These are phyloP conservation scores for Penicillium lagena DNA, from an alignment of 495 filamentous ascomycete species.

Conservation along the genomic window DNA sequence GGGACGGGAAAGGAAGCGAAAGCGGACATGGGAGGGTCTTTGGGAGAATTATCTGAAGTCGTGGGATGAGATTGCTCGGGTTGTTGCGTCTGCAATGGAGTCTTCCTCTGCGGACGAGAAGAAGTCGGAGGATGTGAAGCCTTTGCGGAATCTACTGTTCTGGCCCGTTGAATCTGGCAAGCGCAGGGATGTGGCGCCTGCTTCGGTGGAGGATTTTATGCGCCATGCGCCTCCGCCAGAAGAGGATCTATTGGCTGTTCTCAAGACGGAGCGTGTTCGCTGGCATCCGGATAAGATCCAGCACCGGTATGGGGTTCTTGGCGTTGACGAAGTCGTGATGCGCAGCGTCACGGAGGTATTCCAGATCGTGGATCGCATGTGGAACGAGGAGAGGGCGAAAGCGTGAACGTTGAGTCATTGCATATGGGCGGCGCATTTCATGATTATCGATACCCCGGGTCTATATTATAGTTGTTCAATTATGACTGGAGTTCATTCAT, in stretches of 20 bases:
- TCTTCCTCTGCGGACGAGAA: background rate
- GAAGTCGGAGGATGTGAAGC: background rate
- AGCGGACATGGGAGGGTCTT: conserved; percentile 40
- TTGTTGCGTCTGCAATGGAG: background rate
- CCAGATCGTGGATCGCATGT: conserved; percentile 81
- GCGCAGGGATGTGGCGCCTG: conserved; percentile 51
- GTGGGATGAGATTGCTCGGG: conserved; percentile 55
- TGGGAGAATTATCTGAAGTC: conserved; percentile 60
- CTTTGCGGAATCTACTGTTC: conserved; percentile 47
- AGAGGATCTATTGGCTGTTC: conserved; percentile 43
- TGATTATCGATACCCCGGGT: background rate
- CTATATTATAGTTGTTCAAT: background rate
- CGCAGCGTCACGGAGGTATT: conserved; percentile 85
- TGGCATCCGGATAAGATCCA: conserved; percentile 99
- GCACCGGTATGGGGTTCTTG: conserved; percentile 68
- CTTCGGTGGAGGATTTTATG: conserved; percentile 60
- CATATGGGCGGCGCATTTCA: background rate
- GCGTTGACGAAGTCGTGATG: conserved; percentile 60
- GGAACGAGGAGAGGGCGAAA: conserved; percentile 47
- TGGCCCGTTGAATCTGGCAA: conserved; percentile 74
- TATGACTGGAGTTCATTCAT: conserved; percentile 24
- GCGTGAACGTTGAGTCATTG: background rate
- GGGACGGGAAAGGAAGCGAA: conserved; percentile 39
- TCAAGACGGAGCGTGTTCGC: conserved; percentile 81
- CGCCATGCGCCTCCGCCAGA: conserved; percentile 34